A percentile compares a stretch with the other conserved stretches of the same genome.
These are phyloP conservation scores for Colletotrichum lupini DNA, from an alignment of 2,329 filamentous ascomycete genomes.

Conservation along the genomic window DNA sequence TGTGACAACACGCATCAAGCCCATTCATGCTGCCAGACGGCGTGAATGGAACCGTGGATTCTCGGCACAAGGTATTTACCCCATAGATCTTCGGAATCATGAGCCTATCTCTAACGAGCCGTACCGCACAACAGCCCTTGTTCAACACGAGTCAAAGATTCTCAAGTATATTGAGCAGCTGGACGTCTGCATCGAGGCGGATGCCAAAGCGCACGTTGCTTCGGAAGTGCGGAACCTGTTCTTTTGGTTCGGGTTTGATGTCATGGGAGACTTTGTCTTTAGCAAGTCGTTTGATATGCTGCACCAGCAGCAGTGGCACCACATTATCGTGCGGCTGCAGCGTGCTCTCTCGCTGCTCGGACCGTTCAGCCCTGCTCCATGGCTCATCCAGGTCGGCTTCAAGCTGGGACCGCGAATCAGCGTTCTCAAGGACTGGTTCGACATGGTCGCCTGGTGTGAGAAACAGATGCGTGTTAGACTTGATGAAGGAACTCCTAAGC, in stretches of 20 bases:
- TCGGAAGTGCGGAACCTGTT: slow-evolving; percentile 38
- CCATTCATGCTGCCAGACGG: slow-evolving; percentile 38
- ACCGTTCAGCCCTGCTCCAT: slow-evolving; percentile 42
- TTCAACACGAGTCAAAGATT: slow-evolving; percentile 35
- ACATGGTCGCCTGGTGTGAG: slow-evolving; percentile 38
- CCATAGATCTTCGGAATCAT: slow-evolving; percentile 1
- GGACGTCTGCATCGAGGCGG: slow-evolving; percentile 35
- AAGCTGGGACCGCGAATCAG: slow-evolving; percentile 34
- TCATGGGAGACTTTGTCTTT: slow-evolving; percentile 51
- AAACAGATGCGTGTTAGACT: slow-evolving; percentile 35
- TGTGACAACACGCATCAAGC: slow-evolving; percentile 38
- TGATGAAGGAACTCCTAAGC: slow-evolving; percentile 19
- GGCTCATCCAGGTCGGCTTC: slow-evolving; percentile 41
- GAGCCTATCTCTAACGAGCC: slow-evolving; percentile 21
- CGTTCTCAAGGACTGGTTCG: slow-evolving; percentile 39
- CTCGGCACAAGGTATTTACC: slow-evolving; percentile 36
- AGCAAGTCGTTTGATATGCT: slow-evolving; percentile 50
- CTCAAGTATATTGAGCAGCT: slow-evolving; percentile 37
- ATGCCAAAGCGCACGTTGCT: slow-evolving; percentile 27
- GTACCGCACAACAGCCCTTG: slow-evolving; percentile 28
- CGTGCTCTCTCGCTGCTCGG: slow-evolving; percentile 43
- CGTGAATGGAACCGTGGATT: slow-evolving; percentile 40
- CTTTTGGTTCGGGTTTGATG: slow-evolving; percentile 45
- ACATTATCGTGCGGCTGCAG: slow-evolving; percentile 41
- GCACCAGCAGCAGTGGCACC: slow-evolving; percentile 40